Percentiles rank a stretch among this genome's conserved stretches.
phyloP scores from a whole-genome alignment of 148 eudicot genomes.

The Rhododendron simsii region DNA sequence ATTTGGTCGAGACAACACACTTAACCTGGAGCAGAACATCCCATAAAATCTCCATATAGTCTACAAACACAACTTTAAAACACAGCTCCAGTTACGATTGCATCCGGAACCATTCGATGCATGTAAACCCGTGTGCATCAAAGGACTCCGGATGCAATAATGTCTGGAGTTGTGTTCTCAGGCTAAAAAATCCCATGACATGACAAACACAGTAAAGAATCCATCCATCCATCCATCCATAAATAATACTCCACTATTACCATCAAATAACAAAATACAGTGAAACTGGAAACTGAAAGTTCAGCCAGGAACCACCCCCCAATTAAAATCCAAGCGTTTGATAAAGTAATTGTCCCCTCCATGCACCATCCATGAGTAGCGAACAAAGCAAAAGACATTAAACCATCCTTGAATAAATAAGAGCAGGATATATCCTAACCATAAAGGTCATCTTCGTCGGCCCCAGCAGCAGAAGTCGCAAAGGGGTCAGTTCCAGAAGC shows the following conservation, averaged over 20 bases:
- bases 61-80: too few species aligned
- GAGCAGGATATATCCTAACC: conserved; percentile 14
- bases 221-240: neutral
- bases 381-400: neutral
- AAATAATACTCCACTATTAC: neutral
- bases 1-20: neutral
- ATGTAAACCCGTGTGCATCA: too few species aligned
- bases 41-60: too few species aligned
- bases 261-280: neutral
- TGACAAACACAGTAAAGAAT: neutral
- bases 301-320: neutral
- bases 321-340: neutral
- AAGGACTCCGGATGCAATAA: too few species aligned
- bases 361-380: neutral
- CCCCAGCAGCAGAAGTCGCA: conserved; percentile 29
- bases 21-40: too few species aligned
- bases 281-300: neutral
- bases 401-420: neutral
- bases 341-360: neutral
- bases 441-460: conserved; percentile 38
- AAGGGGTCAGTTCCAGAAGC: conserved; percentile 23
- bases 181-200: neutral
- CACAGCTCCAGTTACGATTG: too few species aligned
- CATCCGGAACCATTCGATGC: too few species aligned
- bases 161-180: neutral